Evolutionary conservation across 208 protist genomes (phyloP).

Genomic region (Tetramitus jugosus): DNA sequence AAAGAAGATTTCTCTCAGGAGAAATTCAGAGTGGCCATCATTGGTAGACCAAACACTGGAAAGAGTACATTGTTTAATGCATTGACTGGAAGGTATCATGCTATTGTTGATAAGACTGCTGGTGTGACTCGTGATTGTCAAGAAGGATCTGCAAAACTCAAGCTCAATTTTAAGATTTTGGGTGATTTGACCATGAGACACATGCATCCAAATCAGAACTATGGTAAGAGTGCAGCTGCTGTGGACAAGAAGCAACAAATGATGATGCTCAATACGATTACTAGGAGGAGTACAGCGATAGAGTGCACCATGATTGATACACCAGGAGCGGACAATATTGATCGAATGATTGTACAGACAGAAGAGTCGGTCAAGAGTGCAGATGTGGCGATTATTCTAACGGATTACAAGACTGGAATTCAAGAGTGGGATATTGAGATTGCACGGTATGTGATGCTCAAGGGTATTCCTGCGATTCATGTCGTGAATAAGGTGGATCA

Average conservation of each 20-base stretch:
- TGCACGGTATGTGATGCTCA: background rate
- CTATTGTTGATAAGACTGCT: constrained; percentile 34
- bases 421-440: background rate
- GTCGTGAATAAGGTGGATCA: constrained; percentile 13
- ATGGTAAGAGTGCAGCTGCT: no score
- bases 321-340: constrained; percentile 9
- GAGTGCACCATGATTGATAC: constrained; percentile 4
- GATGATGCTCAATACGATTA: background rate
- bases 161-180: constrained; percentile 12
- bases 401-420: background rate
- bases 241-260: background rate
- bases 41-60: constrained; percentile 79
- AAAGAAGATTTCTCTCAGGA: no score
- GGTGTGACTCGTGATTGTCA: constrained; percentile 20
- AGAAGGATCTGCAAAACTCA: constrained; percentile 18
- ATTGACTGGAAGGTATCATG: constrained; percentile 24
- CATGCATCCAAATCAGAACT: background rate
- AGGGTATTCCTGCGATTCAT: constrained; percentile 5
- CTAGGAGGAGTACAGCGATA: no score
- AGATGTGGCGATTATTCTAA: background rate
- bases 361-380: background rate
- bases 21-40: constrained; percentile 75
- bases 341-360: constrained; percentile 6
- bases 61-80: constrained; percentile 73
- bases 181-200: background rate